These are phyloP conservation scores for Dendryphion nanum DNA, from an alignment of 2,329 filamentous ascomycete species.

Conservation along the genomic window DNA sequence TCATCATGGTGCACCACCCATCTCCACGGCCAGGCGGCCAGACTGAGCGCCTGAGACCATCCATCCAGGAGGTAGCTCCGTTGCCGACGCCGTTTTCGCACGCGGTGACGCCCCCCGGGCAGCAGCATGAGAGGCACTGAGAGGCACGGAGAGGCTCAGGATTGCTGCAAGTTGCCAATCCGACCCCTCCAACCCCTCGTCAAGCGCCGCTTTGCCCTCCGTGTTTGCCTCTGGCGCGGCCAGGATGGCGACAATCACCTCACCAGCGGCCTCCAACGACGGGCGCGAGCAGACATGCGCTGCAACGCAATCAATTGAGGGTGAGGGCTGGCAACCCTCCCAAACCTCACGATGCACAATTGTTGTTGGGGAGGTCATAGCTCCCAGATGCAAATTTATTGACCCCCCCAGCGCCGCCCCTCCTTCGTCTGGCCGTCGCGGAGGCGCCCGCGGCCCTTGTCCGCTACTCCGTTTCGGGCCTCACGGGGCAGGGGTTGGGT, in stretches of 20 bases:
- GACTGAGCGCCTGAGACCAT: background rate
- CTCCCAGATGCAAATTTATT: conserved; percentile 18
- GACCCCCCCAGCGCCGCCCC: background rate
- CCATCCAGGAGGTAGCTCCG: background rate
- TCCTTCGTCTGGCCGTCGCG: background rate
- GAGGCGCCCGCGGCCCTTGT: background rate
- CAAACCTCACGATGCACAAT: too few species aligned
- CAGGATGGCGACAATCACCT: conserved; percentile 5
- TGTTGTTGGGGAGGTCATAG: conserved; percentile 29
- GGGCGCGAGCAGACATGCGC: too few species aligned
- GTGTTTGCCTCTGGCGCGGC: conserved; percentile 1
- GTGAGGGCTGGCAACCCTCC: too few species aligned
- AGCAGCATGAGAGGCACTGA: background rate
- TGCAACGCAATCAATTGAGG: conserved; percentile 6
- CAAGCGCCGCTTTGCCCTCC: too few species aligned
- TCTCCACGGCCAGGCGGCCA: background rate
- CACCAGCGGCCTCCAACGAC: background rate
- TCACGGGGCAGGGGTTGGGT: conserved; percentile 9
- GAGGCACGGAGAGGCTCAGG: background rate
- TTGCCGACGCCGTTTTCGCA: too few species aligned
- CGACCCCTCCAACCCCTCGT: conserved; percentile 6
- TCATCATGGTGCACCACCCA: too few species aligned
- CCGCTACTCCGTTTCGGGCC: background rate
- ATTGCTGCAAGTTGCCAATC: conserved; percentile 4
- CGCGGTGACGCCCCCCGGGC: too few species aligned